A percentile compares a stretch with the other conserved stretches of the same genome.
Conservation (phyloP, 192 early-diverging fungal species). For the Umbelopsis sp. region DNA sequence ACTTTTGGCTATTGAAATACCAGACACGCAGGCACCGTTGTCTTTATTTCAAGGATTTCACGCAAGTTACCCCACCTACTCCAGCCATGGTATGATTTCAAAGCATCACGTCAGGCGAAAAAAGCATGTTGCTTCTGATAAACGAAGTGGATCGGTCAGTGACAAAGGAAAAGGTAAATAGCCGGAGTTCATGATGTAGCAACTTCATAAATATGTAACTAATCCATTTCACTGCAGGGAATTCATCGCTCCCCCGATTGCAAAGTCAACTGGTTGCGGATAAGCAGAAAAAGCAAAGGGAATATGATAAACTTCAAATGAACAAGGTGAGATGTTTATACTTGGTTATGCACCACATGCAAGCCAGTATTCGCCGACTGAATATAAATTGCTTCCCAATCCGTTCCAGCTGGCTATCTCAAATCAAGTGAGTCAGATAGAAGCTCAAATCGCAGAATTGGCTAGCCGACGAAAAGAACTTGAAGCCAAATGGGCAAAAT, state of each 20-base stretch:
- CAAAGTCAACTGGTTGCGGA: constrained; percentile 44
- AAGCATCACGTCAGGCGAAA: constrained; percentile 31
- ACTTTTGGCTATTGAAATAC: constrained; percentile 49
- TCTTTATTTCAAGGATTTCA: constrained; percentile 61
- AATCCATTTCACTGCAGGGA: background rate
- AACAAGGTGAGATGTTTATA: constrained; percentile 44
- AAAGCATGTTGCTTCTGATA: constrained; percentile 3
- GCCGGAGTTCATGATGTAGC: background rate
- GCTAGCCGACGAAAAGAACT: constrained; percentile 41
- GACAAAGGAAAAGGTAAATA: constrained; percentile 16
- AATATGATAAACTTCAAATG: constrained; percentile 49
- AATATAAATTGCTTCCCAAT: background rate
- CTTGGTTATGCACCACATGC: background rate
- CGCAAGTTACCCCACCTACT: constrained; percentile 52
- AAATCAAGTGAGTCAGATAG: constrained; percentile 49
- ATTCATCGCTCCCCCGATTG: background rate
- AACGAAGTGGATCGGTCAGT: background rate
- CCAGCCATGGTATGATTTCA: constrained; percentile 29
- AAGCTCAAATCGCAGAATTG: constrained; percentile 50
- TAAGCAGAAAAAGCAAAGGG: constrained; percentile 50
- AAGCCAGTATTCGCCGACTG: background rate
- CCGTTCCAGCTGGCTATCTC: constrained; percentile 40
- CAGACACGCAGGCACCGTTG: constrained; percentile 50
- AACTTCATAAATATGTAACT: background rate
- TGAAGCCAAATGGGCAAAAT: constrained; percentile 43